Base-by-base conservation (phyloP, 2,329 filamentous ascomycete species). In the Alternaria conjuncta region DNA sequence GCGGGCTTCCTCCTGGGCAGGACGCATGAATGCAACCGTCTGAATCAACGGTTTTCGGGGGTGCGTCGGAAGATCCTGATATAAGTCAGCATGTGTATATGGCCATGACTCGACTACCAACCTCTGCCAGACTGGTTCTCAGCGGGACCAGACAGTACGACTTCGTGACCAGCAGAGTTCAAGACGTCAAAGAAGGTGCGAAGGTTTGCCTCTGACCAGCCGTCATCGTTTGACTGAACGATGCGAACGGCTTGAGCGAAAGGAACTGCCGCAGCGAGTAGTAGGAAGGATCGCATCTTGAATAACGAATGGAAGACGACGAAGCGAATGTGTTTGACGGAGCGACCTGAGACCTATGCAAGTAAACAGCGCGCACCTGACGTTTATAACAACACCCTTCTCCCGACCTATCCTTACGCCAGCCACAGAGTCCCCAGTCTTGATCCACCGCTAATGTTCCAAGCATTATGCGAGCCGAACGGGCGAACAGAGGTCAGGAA, bases 151-250 rank as follows among this genome's bases (percentile, higher is more conserved):
- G 89, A 91, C 6, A 93, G 82, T 10, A 92, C 82, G 9, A 88
- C 87, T 10, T 87, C 82, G 69, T 92, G 86, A 0, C 87, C 88
- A 2, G 86, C 84, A 2, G 78, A 78, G 10, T 79, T 84, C 44
- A 92, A 79, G 12, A 84, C 82, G 56, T 87, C 78, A 78, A 90
- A 87, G 55, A 92, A 81, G 0, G 84, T 83, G 15, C 90, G 86
- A 54, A 90, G 80, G 71, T 92, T 91, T 44, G 85, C 84, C 80
- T 92, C 90, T 6, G 90, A 89, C 90, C 90, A 92, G 32, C 90
- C 90, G 74, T 92, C 90, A 68, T 92, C 90, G 77, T 92, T 92
- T 67, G 86, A 86, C 60, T 90, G 87, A 57, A 92, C 74, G 71
- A 78, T 75, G 44, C 75, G 75, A 12, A 76, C 57, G 25, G 71